Percentiles rank a stretch among this genome's conserved stretches.
Evolutionary conservation across 2,329 filamentous ascomycete species (phyloP).

Genomic region (Amauroascus niger): DNA sequence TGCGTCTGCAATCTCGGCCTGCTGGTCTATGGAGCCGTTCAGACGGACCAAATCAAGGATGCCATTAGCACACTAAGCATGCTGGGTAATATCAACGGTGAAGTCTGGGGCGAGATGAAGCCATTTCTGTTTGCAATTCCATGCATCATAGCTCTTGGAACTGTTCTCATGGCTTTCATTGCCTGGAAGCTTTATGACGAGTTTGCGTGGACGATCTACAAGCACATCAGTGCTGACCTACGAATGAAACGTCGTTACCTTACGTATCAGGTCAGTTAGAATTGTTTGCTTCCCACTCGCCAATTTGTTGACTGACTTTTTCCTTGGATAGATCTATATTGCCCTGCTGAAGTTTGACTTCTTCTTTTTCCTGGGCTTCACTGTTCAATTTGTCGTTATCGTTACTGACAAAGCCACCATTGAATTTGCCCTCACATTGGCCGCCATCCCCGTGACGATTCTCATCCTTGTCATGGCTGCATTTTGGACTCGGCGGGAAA

Average conservation of each 20-base stretch:
- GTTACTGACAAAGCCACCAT: slow-evolving; percentile 59
- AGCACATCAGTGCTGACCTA: slow-evolving; percentile 95
- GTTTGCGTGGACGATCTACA: slow-evolving; percentile 98
- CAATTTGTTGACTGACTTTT: background rate
- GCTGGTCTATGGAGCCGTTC: slow-evolving; percentile 83
- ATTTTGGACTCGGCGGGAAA: slow-evolving; percentile 76
- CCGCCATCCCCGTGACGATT: slow-evolving; percentile 85
- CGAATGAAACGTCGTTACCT: slow-evolving; percentile 95
- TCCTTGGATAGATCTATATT: slow-evolving; percentile 69
- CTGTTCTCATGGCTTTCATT: slow-evolving; percentile 61
- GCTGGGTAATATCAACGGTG: slow-evolving; percentile 37
- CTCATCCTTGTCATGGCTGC: slow-evolving; percentile 75
- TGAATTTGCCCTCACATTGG: slow-evolving; percentile 79
- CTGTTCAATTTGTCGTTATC: slow-evolving; percentile 92
- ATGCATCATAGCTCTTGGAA: slow-evolving; percentile 66
- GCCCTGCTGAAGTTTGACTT: slow-evolving; percentile 97
- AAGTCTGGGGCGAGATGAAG: slow-evolving; percentile 60
- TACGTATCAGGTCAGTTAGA: slow-evolving; percentile 72
- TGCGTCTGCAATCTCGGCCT: slow-evolving; percentile 88
- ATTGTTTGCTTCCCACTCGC: background rate
- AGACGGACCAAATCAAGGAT: slow-evolving; percentile 78
- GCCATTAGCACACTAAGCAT: slow-evolving; percentile 52
- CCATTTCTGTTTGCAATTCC: slow-evolving; percentile 80
- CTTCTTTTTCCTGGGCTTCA: slow-evolving; percentile 99
- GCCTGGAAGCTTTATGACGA: slow-evolving; percentile 97